A percentile compares a stretch with the other conserved stretches of the same genome.
Evolutionary conservation across 805 yeast species (phyloP).

Genomic region (Danielozyma ontarioensis): DNA sequence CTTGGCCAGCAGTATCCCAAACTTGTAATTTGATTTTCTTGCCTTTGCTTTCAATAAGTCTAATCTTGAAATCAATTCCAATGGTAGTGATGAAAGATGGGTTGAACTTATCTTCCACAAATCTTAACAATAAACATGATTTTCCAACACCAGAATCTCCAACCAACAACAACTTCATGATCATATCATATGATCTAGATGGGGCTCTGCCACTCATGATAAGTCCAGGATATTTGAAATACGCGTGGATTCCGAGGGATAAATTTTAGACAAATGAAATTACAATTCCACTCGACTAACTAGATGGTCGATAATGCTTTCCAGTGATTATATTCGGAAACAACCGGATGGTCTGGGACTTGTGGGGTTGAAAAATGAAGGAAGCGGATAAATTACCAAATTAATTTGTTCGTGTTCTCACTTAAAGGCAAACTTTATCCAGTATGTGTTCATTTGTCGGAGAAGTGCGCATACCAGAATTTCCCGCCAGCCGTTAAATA

Average conservation of each 20-base stretch:
- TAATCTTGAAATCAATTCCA: constrained; percentile 96
- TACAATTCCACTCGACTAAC: no score
- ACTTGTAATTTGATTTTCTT: constrained; percentile 90
- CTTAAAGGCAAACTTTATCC: no score
- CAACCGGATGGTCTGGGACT: no score
- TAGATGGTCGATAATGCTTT: no score
- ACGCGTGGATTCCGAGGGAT: no score
- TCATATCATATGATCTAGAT: constrained; percentile 77
- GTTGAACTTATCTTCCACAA: constrained; percentile 94
- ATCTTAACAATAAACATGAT: constrained; percentile 84
- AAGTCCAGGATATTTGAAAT: no score
- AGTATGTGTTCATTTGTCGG: no score
- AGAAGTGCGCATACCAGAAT: no score
- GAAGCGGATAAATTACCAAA: neutral
- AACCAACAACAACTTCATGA: constrained; percentile 85
- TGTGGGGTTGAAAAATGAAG: no score
- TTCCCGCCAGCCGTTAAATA: no score
- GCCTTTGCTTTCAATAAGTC: constrained; percentile 91
- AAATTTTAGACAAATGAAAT: no score
- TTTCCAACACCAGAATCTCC: constrained; percentile 92
- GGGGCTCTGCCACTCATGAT: constrained; percentile 57
- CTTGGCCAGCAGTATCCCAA: constrained; percentile 99
- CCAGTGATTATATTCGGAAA: no score
- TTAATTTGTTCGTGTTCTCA: neutral
- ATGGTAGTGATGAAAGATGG: constrained; percentile 96